Evolutionary conservation across 225 moss, liverwort and hornwort species (phyloP).

Genomic region (Pseudisothecium myosuroides): DNA sequence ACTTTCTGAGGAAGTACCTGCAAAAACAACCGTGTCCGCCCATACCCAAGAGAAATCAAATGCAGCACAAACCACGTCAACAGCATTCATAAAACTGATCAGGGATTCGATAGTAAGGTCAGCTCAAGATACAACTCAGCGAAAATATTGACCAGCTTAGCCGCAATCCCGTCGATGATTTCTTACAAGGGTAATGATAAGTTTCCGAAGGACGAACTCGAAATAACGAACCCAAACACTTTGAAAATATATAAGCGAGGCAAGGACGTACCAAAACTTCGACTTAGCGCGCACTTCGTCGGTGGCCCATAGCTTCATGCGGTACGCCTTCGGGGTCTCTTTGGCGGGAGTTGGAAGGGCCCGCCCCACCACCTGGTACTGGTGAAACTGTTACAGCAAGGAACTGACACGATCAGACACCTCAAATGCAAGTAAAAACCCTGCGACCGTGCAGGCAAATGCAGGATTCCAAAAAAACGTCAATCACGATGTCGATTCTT

Average conservation of each 20-base stretch:
- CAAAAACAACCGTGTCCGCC: background rate
- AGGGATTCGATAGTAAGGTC: background rate
- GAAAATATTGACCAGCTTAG: background rate
- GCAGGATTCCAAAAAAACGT: background rate
- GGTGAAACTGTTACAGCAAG: slow-evolving; percentile 51
- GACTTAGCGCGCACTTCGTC: slow-evolving; percentile 77
- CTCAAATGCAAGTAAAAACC: no score
- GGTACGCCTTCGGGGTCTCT: slow-evolving; percentile 56
- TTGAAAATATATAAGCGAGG: no score
- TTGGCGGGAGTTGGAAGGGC: slow-evolving; percentile 67
- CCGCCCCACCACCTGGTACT: slow-evolving; percentile 92
- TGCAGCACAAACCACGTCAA: background rate
- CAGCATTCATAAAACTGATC: background rate
- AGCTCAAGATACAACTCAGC: background rate
- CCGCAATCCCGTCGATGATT: background rate
- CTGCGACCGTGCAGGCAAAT: background rate
- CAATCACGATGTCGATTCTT: background rate
- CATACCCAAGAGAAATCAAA: background rate
- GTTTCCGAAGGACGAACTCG: background rate
- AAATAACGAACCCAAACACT: background rate
- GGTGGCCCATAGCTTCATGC: slow-evolving; percentile 81
- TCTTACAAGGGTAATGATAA: background rate
- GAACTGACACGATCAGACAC: background rate
- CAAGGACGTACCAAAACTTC: slow-evolving; percentile 55
- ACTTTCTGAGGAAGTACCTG: slow-evolving; percentile 88